phyloP scores from a whole-genome alignment of 2,329 filamentous ascomycete species.

The Parastagonospora avenae region DNA sequence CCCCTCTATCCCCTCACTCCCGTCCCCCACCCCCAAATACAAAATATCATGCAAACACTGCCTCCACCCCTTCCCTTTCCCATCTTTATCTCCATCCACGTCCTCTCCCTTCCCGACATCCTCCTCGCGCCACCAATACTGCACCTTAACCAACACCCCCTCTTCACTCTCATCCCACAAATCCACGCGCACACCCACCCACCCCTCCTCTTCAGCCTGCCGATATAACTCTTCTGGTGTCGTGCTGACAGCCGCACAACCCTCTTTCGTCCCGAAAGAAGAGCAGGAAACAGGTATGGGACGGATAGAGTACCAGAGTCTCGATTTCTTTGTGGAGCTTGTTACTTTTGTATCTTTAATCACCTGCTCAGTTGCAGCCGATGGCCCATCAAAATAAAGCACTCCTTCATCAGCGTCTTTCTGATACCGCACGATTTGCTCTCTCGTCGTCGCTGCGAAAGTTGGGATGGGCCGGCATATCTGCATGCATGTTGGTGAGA shows the following conservation, averaged over 20 bases:
- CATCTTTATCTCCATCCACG: constrained; percentile 2
- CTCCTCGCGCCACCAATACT: constrained; percentile 22
- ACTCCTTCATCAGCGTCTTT: constrained; percentile 10
- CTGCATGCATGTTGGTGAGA: constrained; percentile 18
- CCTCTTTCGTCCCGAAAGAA: constrained; percentile 8
- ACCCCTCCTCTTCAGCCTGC: constrained; percentile 7
- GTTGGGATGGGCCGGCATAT: constrained; percentile 16
- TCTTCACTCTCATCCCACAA: constrained; percentile 11
- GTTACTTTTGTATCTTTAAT: no score
- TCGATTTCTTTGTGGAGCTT: no score
- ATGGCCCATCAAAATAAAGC: constrained; percentile 1
- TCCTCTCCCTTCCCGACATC: constrained; percentile 1
- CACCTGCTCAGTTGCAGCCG: not conserved
- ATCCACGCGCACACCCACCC: constrained; percentile 19
- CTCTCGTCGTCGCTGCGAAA: constrained; percentile 12
- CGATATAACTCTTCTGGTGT: constrained; percentile 1
- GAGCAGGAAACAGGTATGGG: constrained; percentile 4
- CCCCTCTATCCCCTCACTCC: constrained; percentile 5
- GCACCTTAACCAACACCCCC: constrained; percentile 15
- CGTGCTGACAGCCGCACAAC: constrained; percentile 3
- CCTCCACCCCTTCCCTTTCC: constrained; percentile 8
- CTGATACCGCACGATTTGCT: constrained; percentile 15
- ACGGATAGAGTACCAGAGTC: constrained; percentile 11
- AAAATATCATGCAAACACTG: constrained; percentile 25
- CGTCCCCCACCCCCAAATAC: constrained; percentile 15